Percentiles rank a stretch among this genome's conserved stretches.
These are phyloP conservation scores for Stachybotrys chartarum DNA, from an alignment of 2,329 filamentous ascomycete genomes.

Conservation along the genomic window DNA sequence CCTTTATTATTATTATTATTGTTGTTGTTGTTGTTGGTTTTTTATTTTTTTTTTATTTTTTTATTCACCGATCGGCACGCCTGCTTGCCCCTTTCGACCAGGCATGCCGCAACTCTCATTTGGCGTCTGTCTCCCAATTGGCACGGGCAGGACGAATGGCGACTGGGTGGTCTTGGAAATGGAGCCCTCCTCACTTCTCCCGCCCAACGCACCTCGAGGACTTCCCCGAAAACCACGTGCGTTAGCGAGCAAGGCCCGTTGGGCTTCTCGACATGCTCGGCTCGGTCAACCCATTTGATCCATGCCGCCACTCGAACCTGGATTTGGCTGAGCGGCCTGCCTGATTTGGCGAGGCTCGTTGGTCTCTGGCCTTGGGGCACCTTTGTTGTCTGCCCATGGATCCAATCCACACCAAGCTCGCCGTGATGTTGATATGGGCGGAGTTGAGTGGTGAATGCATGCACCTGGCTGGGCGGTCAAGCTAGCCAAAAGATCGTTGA, in stretches of 20 bases:
- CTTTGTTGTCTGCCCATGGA: background rate
- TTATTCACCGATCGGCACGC: background rate
- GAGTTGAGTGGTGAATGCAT: background rate
- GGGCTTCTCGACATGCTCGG: background rate
- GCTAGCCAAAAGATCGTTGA: background rate
- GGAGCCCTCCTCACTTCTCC: no score
- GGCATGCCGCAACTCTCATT: no score
- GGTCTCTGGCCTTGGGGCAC: background rate
- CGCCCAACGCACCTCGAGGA: no score
- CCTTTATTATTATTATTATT: no score
- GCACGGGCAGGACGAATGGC: no score
- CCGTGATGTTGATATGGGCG: background rate
- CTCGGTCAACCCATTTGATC: background rate
- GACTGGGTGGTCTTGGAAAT: no score
- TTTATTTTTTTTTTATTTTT: no score
- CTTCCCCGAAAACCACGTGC: background rate
- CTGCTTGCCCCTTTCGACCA: background rate
- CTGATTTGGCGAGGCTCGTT: background rate
- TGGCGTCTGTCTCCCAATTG: no score
- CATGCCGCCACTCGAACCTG: background rate
- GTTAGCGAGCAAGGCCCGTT: background rate
- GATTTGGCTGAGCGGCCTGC: background rate
- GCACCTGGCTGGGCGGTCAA: background rate
- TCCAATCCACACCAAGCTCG: no score
- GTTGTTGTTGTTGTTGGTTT: no score